Evolutionary conservation across 352 stramenopile genomes (phyloP).

Genomic region (Phytophthora idaei): DNA sequence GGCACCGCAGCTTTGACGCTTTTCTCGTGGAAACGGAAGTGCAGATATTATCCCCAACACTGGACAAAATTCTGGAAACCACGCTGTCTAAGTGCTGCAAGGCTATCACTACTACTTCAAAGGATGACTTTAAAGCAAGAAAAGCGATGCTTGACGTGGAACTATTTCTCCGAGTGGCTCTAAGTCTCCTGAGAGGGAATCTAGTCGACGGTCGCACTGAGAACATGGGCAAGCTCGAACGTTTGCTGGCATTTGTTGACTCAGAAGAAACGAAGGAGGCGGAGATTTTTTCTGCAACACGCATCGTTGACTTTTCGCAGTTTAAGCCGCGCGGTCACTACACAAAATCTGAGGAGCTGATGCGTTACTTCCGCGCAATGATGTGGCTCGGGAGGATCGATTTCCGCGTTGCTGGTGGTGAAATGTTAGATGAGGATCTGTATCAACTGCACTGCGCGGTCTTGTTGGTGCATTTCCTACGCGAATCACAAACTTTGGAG

Average conservation of each 20-base stretch:
- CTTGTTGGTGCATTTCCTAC: conserved; percentile 20
- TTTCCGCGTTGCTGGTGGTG: conserved; percentile 28
- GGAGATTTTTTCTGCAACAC: conserved; percentile 12
- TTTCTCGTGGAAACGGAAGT: conserved; percentile 26
- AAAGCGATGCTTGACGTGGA: conserved; percentile 19
- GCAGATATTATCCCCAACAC: no score
- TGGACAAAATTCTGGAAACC: background rate
- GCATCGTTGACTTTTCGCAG: no score
- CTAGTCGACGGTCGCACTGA: background rate
- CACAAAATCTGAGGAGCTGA: conserved; percentile 16
- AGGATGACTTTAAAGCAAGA: background rate
- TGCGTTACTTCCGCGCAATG: conserved; percentile 29
- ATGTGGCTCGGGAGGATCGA: conserved; percentile 36
- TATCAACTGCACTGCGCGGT: conserved; percentile 33
- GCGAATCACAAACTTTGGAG: conserved; percentile 6
- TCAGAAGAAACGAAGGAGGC: background rate
- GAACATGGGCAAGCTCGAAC: no score
- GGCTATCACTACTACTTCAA: background rate
- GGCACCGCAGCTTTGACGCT: conserved; percentile 45
- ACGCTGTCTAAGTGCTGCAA: background rate
- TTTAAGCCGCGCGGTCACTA: no score
- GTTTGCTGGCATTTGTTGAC: background rate
- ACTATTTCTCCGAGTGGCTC: conserved; percentile 21
- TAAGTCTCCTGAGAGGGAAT: conserved; percentile 16
- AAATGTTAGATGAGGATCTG: conserved; percentile 5